Conservation (phyloP, 352 stramenopile genomes). For the Pythium utonaiense region DNA sequence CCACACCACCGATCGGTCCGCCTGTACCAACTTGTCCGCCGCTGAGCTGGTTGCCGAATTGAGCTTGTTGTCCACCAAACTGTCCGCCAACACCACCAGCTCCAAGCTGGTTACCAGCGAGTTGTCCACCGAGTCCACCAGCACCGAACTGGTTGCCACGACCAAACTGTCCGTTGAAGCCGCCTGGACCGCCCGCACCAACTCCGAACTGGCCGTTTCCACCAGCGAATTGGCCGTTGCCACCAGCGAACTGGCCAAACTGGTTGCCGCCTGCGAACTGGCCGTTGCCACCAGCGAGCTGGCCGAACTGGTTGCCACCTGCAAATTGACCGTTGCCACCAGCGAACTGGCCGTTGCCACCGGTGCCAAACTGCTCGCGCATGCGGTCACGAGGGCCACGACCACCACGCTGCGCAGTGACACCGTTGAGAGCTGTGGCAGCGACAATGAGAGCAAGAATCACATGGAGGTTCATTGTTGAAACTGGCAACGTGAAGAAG, state of each 20-base stretch:
- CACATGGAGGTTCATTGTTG: constrained; percentile 5
- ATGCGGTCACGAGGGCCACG: background rate
- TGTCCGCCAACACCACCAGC: constrained; percentile 2
- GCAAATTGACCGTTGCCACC: background rate
- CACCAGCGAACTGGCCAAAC: no score
- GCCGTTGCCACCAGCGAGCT: no score
- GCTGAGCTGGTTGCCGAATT: background rate
- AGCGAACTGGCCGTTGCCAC: background rate
- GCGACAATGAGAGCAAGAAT: constrained; percentile 4
- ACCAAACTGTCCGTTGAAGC: no score
- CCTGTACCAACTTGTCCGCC: no score
- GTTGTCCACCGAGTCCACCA: background rate
- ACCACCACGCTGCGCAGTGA: background rate
- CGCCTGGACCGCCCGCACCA: constrained; percentile 1
- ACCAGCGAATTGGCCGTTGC: no score
- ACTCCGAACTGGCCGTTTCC: no score
- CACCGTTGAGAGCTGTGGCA: background rate
- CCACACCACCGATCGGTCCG: no score
- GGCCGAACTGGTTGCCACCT: no score
- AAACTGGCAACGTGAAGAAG: no score
- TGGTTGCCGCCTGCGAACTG: no score
- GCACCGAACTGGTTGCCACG: background rate
- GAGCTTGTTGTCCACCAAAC: background rate
- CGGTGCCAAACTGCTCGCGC: constrained; percentile 14
- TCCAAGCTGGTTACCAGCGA: constrained; percentile 5